Percentiles rank a stretch among this genome's conserved stretches.
Evolutionary conservation across 495 filamentous ascomycete species (phyloP).

Genomic region (Aspergillus affinis): DNA sequence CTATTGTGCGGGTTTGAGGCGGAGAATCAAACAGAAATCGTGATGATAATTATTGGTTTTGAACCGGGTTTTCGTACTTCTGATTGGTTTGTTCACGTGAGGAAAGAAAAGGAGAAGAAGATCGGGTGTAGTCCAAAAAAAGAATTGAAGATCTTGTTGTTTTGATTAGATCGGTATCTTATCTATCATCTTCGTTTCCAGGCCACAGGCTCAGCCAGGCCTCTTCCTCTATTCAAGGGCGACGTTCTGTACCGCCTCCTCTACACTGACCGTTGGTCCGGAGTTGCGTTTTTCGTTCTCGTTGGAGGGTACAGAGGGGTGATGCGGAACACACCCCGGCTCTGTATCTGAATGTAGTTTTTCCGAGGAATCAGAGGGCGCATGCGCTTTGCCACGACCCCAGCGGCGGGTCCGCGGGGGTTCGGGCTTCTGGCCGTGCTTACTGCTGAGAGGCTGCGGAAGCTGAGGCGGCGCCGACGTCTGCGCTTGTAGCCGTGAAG

Average conservation of each 20-base stretch:
- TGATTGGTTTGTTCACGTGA: neutral
- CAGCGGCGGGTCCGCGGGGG: constrained; percentile 42
- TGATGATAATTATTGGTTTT: neutral
- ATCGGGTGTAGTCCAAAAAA: too few species aligned
- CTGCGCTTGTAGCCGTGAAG: constrained; percentile 9
- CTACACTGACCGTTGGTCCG: constrained; percentile 30
- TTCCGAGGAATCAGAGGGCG: constrained; percentile 26
- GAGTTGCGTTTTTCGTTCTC: constrained; percentile 20
- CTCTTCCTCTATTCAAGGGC: constrained; percentile 17
- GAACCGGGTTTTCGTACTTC: neutral
- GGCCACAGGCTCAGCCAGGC: too few species aligned
- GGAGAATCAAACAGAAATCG: neutral
- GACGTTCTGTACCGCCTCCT: constrained; percentile 43
- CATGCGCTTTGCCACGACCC: constrained; percentile 30
- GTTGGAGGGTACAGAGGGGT: constrained; percentile 2
- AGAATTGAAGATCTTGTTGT: too few species aligned
- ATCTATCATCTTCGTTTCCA: neutral
- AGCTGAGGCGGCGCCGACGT: neutral
- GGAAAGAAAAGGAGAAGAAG: too few species aligned
- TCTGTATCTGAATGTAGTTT: constrained; percentile 2
- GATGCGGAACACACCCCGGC: neutral
- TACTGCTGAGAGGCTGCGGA: constrained; percentile 9
- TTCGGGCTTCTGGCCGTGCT: constrained; percentile 35
- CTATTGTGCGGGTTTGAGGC: neutral
- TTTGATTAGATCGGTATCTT: too few species aligned